Conservation (phyloP, 148 eudicot genomes). For the Arctostaphylos glauca region DNA sequence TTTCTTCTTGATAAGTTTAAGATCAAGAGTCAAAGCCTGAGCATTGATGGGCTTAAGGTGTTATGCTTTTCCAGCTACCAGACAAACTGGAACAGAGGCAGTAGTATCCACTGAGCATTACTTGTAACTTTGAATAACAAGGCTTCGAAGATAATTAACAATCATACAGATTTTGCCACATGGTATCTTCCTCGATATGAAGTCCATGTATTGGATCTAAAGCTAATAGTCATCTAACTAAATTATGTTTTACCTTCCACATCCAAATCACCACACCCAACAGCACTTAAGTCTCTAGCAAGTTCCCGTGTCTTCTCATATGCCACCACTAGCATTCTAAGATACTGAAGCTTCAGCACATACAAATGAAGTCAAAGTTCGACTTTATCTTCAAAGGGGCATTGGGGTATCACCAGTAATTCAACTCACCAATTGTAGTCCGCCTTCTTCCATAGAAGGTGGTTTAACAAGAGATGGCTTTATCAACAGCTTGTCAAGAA, state of each 20-base stretch:
- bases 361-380: conserved; percentile 15
- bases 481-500: conserved; percentile 82
- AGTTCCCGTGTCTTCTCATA: conserved; percentile 98
- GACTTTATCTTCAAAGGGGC: not conserved
- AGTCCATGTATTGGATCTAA: not conserved
- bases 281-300: conserved; percentile 83
- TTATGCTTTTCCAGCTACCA: not conserved
- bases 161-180: not conserved
- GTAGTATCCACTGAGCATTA: not conserved
- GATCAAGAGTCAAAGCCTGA: not conserved
- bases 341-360: conserved; percentile 62
- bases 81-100: not conserved
- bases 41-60: not conserved
- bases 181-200: not conserved
- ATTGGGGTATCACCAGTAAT: conserved; percentile 18
- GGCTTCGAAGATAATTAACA: not conserved
- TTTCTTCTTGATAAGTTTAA: not conserved
- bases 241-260: conserved; percentile 68
- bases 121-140: conserved; percentile 5
- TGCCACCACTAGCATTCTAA: conserved; percentile 94
- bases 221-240: not conserved
- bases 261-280: conserved; percentile 99
- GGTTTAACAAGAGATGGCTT: conserved; percentile 87
- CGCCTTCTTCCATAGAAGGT: conserved; percentile 89
- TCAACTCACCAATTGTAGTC: conserved; percentile 80